These are phyloP conservation scores for Chlorella sp. DNA, from an alignment of 139 green algal genomes.

Conservation along the genomic window DNA sequence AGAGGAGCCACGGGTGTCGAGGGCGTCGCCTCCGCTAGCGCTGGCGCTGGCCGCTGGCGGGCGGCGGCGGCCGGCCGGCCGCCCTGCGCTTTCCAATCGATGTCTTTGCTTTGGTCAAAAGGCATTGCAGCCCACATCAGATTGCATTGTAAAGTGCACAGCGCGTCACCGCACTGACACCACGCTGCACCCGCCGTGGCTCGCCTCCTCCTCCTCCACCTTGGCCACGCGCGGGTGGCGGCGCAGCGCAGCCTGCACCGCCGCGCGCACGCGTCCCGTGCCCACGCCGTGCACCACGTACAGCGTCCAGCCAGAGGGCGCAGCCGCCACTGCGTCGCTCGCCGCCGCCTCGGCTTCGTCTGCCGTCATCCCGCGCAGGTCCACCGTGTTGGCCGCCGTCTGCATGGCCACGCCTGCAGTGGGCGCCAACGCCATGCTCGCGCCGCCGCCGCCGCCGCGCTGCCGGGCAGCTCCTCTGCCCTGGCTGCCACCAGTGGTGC, in stretches of 20 bases:
- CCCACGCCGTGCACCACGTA: constrained; percentile 62
- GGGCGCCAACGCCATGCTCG: background rate
- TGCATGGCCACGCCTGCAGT: constrained; percentile 32
- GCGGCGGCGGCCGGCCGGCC: too few relatives aligned
- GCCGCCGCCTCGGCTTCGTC: constrained; percentile 31
- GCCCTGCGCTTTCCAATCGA: too few relatives aligned
- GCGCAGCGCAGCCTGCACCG: constrained; percentile 35
- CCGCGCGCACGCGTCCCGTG: constrained; percentile 38
- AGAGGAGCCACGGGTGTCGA: too few relatives aligned
- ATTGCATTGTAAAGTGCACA: too few relatives aligned
- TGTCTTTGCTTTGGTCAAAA: too few relatives aligned
- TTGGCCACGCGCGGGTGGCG: constrained; percentile 7
- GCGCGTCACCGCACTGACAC: constrained; percentile 8
- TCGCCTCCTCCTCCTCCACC: constrained; percentile 29
- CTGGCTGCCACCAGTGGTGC: background rate
- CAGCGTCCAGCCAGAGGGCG: constrained; percentile 11
- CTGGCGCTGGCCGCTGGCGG: too few relatives aligned
- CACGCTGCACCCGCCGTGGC: constrained; percentile 45
- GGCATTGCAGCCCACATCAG: too few relatives aligned
- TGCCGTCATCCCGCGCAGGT: constrained; percentile 40
- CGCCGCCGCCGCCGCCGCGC: background rate
- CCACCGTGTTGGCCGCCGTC: constrained; percentile 48
- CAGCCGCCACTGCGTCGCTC: constrained; percentile 13
- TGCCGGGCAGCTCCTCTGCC: constrained; percentile 12
- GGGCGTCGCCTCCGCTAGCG: too few relatives aligned